Percentiles rank a stretch among this genome's conserved stretches.
Evolutionary conservation across 257 asterid genomes (phyloP).

Genomic region (Capsicum pubescens): DNA sequence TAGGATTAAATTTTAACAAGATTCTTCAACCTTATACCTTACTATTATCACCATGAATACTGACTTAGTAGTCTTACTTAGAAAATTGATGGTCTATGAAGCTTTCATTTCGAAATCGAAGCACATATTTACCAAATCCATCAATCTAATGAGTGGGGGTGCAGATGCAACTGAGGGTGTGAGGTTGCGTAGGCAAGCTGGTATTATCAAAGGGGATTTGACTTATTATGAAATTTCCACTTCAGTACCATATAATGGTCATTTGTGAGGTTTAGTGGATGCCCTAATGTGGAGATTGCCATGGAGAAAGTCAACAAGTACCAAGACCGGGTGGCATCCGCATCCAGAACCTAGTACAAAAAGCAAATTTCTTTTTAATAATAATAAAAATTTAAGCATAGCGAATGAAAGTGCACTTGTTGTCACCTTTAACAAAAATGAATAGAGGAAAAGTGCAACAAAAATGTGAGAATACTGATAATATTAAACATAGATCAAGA

Average conservation of each 20-base stretch:
- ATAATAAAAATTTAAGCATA: no score
- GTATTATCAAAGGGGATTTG: conserved; percentile 40
- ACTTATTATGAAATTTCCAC: conserved; percentile 47
- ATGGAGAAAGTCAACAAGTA: conserved; percentile 44
- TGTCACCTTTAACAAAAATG: no score
- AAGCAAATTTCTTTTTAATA: no score
- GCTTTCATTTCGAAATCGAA: conserved; percentile 44
- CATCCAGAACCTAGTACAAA: no score
- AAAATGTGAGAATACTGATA: no score
- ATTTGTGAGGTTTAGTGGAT: conserved; percentile 22
- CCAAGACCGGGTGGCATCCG: conserved; percentile 27
- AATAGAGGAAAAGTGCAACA: no score
- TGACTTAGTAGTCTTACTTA: conserved; percentile 47
- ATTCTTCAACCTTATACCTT: conserved; percentile 39
- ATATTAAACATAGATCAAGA: no score
- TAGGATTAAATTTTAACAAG: conserved; percentile 38
- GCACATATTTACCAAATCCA: conserved; percentile 47
- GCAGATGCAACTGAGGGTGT: conserved; percentile 50
- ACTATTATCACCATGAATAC: conserved; percentile 48
- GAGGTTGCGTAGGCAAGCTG: conserved; percentile 44
- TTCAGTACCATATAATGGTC: conserved; percentile 51
- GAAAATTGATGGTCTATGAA: conserved; percentile 63
- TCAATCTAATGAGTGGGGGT: conserved; percentile 64
- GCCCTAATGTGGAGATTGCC: conserved; percentile 43
- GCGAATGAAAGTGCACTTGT: no score